Percentiles rank a stretch among this genome's conserved stretches.
Conservation (phyloP, 768 basidiomycete species). For the Boletus rubescentipes region DNA sequence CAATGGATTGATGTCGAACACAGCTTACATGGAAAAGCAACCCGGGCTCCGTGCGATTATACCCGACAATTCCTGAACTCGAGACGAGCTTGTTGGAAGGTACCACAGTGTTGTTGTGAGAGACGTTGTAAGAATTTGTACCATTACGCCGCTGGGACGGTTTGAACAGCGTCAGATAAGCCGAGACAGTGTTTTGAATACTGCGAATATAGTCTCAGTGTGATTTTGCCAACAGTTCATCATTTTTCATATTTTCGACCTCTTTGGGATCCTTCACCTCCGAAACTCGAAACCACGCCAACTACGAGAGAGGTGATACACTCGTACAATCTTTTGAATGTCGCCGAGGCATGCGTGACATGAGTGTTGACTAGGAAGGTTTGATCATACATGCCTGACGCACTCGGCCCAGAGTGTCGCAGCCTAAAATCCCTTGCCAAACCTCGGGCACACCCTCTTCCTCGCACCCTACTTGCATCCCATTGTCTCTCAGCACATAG, state of each 20-base stretch:
- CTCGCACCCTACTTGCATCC: slow-evolving; percentile 74
- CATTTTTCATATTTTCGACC: too few relatives aligned
- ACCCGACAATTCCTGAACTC: slow-evolving; percentile 1
- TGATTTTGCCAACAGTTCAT: too few relatives aligned
- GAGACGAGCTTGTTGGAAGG: background rate
- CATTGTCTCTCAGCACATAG: slow-evolving; percentile 69
- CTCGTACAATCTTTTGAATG: too few relatives aligned
- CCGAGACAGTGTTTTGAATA: too few relatives aligned
- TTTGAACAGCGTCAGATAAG: too few relatives aligned
- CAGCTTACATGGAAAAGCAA: slow-evolving; percentile 24
- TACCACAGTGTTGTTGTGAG: background rate
- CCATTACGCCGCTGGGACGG: background rate
- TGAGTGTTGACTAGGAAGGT: background rate
- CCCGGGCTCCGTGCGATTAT: slow-evolving; percentile 8
- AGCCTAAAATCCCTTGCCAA: slow-evolving; percentile 62
- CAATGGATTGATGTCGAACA: slow-evolving; percentile 6
- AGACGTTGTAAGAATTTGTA: background rate
- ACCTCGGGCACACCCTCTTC: slow-evolving; percentile 65
- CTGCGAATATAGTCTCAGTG: too few relatives aligned
- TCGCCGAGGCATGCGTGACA: background rate
- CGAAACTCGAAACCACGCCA: too few relatives aligned
- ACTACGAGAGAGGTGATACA: too few relatives aligned
- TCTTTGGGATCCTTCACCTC: too few relatives aligned
- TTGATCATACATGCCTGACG: background rate
- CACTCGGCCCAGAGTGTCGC: slow-evolving; percentile 31